These are phyloP conservation scores for Fragilaria crotonensis DNA, from an alignment of 108 stramenopile species.

Conservation along the genomic window DNA sequence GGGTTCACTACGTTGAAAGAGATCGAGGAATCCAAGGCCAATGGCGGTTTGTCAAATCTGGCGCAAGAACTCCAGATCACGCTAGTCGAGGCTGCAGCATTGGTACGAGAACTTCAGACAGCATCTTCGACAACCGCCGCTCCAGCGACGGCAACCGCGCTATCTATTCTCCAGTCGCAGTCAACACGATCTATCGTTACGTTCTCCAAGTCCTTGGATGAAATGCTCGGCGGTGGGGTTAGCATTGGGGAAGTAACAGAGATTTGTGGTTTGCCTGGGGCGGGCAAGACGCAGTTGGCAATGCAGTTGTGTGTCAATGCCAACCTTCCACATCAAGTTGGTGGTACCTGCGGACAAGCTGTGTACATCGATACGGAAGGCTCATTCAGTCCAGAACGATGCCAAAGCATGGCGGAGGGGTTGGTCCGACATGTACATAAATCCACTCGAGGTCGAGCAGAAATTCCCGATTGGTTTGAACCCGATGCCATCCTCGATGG, in stretches of 20 bases:
- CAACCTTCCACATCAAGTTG: conserved; percentile 64
- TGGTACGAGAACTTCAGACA: conserved; percentile 25
- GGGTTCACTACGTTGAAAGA: conserved; percentile 60
- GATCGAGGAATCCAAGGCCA: conserved; percentile 24
- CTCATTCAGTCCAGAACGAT: conserved; percentile 77
- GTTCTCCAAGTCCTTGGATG: conserved; percentile 68
- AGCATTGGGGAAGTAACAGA: conserved; percentile 79
- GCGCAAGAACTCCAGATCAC: conserved; percentile 37
- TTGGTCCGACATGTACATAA: conserved; percentile 47
- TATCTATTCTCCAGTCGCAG: neutral
- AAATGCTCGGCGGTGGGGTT: conserved; percentile 83
- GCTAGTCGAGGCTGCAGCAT: conserved; percentile 17
- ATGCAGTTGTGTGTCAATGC: conserved; percentile 91
- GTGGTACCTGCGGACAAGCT: conserved; percentile 82
- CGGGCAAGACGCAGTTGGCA: conserved; percentile 92
- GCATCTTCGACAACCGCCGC: neutral
- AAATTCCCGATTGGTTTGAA: conserved; percentile 34
- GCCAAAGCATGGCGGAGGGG: conserved; percentile 68
- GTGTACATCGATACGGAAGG: conserved; percentile 93
- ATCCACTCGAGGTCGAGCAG: conserved; percentile 61
- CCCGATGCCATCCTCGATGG: conserved; percentile 58
- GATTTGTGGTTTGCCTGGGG: conserved; percentile 85
- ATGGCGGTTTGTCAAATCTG: conserved; percentile 27
- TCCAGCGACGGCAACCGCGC: neutral
- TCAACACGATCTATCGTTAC: conserved; percentile 53